Conservation (phyloP, 2,329 filamentous ascomycete genomes). For the Clonostachys solani region DNA sequence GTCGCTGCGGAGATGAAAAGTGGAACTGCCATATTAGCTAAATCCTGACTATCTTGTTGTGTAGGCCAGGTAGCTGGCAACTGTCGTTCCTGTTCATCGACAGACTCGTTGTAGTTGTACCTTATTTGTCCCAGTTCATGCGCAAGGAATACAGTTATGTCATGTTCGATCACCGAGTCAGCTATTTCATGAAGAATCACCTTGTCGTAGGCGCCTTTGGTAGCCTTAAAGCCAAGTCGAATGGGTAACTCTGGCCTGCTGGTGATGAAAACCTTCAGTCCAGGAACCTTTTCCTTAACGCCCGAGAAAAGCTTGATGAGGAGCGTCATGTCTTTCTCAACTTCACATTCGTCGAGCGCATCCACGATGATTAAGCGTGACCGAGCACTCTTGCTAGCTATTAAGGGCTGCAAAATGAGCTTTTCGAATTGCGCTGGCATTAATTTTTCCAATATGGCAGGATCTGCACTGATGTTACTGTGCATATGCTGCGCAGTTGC, state of each 20-base stretch:
- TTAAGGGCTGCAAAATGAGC: not conserved
- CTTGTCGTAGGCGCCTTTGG: conserved; percentile 19
- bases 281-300: not conserved
- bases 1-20: conserved; percentile 25
- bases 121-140: conserved; percentile 18
- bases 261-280: conserved; percentile 27
- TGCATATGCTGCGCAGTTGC: not conserved
- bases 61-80: conserved; percentile 5
- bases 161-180: conserved; percentile 17
- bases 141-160: conserved; percentile 23
- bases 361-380: not conserved
- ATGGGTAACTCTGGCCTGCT: conserved; percentile 30
- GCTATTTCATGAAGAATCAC: conserved; percentile 26
- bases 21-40: conserved; percentile 17
- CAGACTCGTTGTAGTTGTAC: conserved; percentile 10
- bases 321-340: not conserved
- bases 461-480: not conserved
- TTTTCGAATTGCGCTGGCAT: conserved; percentile 6
- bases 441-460: not conserved
- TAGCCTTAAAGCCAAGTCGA: conserved; percentile 21
- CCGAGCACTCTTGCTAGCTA: not conserved
- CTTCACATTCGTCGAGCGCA: not conserved
- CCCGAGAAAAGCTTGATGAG: conserved; percentile 1
- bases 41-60: not conserved
- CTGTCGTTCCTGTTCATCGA: not conserved